These are phyloP conservation scores for Cladosporium sp. DNA, from an alignment of 2,329 filamentous ascomycete species.

Conservation along the genomic window DNA sequence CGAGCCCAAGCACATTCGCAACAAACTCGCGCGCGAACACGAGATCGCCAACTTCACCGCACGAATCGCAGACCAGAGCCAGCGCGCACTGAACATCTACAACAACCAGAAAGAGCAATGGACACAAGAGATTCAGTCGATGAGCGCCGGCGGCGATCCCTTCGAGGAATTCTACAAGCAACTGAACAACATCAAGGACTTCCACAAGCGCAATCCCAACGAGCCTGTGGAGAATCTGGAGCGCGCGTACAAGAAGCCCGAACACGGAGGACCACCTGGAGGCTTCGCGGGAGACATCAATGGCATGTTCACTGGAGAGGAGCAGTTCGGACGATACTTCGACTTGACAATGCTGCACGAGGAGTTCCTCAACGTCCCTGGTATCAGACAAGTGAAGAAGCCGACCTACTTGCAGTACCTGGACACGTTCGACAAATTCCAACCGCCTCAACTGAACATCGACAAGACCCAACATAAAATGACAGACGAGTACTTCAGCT, in stretches of 20 bases:
- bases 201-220: conserved; percentile 89
- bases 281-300: conserved; percentile 66
- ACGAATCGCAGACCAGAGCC: conserved; percentile 84
- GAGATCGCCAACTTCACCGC: conserved; percentile 84
- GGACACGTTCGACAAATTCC: conserved; percentile 85
- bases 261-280: conserved; percentile 54
- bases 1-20: conserved; percentile 86
- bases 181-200: conserved; percentile 76
- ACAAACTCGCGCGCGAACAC: conserved; percentile 87
- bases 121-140: conserved; percentile 77
- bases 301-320: conserved; percentile 92
- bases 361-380: conserved; percentile 83
- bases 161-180: conserved; percentile 92
- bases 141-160: conserved; percentile 75
- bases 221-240: conserved; percentile 95
- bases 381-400: conserved; percentile 67
- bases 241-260: conserved; percentile 79
- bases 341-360: conserved; percentile 85
- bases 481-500: conserved; percentile 89
- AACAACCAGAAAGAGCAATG: conserved; percentile 72
- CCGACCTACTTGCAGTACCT: conserved; percentile 91
- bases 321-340: conserved; percentile 89
- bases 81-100: conserved; percentile 79
- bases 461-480: conserved; percentile 76
- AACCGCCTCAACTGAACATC: conserved; percentile 70